Evolutionary conservation across 2,329 filamentous ascomycete species (phyloP).

Genomic region (Lanzia echinophila): DNA sequence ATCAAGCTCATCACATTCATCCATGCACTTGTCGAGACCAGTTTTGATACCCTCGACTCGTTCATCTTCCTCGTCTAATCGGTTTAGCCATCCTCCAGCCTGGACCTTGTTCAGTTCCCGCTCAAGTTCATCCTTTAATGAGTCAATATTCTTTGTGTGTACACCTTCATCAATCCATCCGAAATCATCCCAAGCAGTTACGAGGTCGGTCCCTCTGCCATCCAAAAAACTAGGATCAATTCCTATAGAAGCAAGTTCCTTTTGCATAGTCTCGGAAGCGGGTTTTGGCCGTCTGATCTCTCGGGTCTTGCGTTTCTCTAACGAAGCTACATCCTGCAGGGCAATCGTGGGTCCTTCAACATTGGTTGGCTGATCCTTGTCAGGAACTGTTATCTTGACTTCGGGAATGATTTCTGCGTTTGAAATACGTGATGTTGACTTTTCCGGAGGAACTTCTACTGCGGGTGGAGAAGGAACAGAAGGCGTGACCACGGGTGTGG

Average conservation of each 20-base stretch:
- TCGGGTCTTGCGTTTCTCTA: slow-evolving; percentile 25
- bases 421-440: slow-evolving; percentile 23
- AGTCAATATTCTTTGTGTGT: slow-evolving; percentile 67
- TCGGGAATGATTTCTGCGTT: slow-evolving; percentile 42
- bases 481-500: too few species aligned
- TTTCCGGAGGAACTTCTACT: slow-evolving; percentile 2
- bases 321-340: slow-evolving; percentile 28
- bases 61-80: slow-evolving; percentile 80
- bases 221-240: slow-evolving; percentile 73
- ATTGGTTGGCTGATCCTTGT: slow-evolving; percentile 36
- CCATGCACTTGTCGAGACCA: slow-evolving; percentile 82
- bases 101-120: slow-evolving; percentile 86
- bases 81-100: slow-evolving; percentile 84
- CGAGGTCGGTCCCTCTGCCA: slow-evolving; percentile 71
- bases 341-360: slow-evolving; percentile 34
- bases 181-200: slow-evolving; percentile 76
- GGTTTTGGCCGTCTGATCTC: slow-evolving; percentile 27
- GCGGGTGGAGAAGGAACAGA: slow-evolving; percentile 21
- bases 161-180: slow-evolving; percentile 80
- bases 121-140: slow-evolving; percentile 75
- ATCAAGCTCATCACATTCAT: slow-evolving; percentile 93
- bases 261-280: slow-evolving; percentile 29
- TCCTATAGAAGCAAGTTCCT: slow-evolving; percentile 46
- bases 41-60: slow-evolving; percentile 79
- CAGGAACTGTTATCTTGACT: slow-evolving; percentile 50